Evolutionary conservation across 495 filamentous ascomycete species (phyloP).

Genomic region (Neurospora tetraspora): DNA sequence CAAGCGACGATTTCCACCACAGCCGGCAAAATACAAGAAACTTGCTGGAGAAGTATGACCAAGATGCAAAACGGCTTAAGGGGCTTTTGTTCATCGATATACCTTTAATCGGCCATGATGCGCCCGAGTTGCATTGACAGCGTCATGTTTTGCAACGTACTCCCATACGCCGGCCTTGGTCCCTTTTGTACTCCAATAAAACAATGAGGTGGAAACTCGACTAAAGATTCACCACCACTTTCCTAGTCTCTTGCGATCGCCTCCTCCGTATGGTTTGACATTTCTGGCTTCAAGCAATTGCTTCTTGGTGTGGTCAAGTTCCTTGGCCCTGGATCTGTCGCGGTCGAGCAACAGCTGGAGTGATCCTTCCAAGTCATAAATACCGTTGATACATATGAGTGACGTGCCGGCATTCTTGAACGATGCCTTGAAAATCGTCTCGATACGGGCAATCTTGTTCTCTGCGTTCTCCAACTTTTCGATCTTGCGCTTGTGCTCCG

Average conservation of each 20-base stretch:
- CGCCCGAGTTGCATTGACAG: too few relatives aligned
- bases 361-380: not conserved
- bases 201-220: too few relatives aligned
- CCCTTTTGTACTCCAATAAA: too few relatives aligned
- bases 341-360: not conserved
- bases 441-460: not conserved
- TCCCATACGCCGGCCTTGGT: too few relatives aligned
- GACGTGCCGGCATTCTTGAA: not conserved
- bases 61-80: too few relatives aligned
- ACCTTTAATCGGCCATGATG: too few relatives aligned
- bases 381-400: not conserved
- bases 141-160: too few relatives aligned
- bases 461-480: not conserved
- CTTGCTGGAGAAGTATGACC: too few relatives aligned
- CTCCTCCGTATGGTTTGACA: not conserved
- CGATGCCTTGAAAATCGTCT: not conserved
- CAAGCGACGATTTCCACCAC: too few relatives aligned
- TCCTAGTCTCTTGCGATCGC: not conserved
- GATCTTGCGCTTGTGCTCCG: not conserved
- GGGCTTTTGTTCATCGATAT: too few relatives aligned
- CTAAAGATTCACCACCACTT: not conserved
- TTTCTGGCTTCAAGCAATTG: not conserved
- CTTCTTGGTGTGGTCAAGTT: not conserved
- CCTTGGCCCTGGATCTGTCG: not conserved
- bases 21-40: too few relatives aligned